Conservation (phyloP, 2,329 filamentous ascomycete species). For the Pseudohalonectria lignicola region DNA sequence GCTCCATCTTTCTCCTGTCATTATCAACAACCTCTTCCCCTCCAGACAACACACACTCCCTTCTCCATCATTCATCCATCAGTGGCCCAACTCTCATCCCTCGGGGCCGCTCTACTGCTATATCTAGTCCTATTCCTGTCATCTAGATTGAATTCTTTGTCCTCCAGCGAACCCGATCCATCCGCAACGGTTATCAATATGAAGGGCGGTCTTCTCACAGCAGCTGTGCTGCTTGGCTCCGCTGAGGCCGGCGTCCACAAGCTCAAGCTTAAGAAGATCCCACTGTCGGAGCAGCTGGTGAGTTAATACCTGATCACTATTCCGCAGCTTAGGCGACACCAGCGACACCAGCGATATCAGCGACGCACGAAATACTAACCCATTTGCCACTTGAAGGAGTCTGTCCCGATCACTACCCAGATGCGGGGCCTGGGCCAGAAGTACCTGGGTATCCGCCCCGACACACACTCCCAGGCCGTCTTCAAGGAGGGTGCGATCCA, state of each 20-base stretch:
- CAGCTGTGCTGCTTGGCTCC: constrained; percentile 71
- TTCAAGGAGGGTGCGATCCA: constrained; percentile 66
- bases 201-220: constrained; percentile 76
- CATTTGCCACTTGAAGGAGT: too few relatives aligned
- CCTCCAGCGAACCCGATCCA: too few relatives aligned
- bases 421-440: constrained; percentile 82
- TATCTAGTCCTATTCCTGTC: too few relatives aligned
- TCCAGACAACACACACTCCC: not conserved
- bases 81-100: not conserved
- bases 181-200: too few relatives aligned
- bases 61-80: constrained; percentile 1
- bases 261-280: constrained; percentile 96
- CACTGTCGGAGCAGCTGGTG: constrained; percentile 85
- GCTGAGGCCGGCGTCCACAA: constrained; percentile 83
- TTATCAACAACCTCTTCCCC: not conserved
- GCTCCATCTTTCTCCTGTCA: not conserved
- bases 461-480: constrained; percentile 60
- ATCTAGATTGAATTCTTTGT: too few relatives aligned
- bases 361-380: too few relatives aligned
- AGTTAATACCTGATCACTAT: too few relatives aligned
- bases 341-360: too few relatives aligned
- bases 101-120: not conserved
- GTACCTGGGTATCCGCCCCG: constrained; percentile 77
- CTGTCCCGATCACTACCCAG: constrained; percentile 70
- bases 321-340: too few relatives aligned